Percentiles rank a stretch among this genome's conserved stretches.
phyloP scores from a whole-genome alignment of 371 early-diverging fungal species.

The Fennellomyces sp. region DNA sequence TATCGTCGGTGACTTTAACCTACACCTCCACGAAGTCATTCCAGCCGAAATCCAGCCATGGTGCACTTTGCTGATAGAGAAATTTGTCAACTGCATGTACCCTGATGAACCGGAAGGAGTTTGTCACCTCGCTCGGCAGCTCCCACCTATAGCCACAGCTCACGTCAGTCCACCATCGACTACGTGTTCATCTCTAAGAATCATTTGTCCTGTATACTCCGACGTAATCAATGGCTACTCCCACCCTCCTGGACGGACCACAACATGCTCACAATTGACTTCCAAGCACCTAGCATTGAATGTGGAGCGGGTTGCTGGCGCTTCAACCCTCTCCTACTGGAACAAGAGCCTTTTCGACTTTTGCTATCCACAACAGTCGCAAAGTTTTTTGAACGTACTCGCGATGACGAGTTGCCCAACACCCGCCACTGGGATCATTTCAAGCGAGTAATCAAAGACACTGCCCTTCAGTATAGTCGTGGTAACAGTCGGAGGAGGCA shows the following conservation, averaged over 20 bases:
- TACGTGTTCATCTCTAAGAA: too few species aligned
- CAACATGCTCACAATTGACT: background rate
- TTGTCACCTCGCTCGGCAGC: too few species aligned
- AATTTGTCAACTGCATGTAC: too few species aligned
- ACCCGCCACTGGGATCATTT: background rate
- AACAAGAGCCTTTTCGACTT: background rate
- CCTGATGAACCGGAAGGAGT: too few species aligned
- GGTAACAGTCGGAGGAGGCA: background rate
- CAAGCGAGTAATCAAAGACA: background rate
- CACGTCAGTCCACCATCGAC: too few species aligned
- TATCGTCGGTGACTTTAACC: too few species aligned
- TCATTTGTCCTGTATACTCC: too few species aligned
- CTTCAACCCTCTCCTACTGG: constrained; percentile 2
- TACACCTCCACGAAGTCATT: too few species aligned
- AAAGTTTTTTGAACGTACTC: background rate
- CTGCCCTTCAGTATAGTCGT: background rate
- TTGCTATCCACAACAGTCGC: background rate
- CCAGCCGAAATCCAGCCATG: too few species aligned
- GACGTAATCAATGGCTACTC: too few species aligned
- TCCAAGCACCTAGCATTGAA: background rate
- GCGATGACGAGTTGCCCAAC: background rate
- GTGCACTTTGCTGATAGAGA: too few species aligned
- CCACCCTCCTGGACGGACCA: constrained; percentile 11
- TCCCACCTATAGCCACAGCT: too few species aligned
- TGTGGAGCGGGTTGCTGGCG: constrained; percentile 15